Evolutionary conservation across 495 filamentous ascomycete species (phyloP).

Genomic region (Aspergillus bertholletiae): DNA sequence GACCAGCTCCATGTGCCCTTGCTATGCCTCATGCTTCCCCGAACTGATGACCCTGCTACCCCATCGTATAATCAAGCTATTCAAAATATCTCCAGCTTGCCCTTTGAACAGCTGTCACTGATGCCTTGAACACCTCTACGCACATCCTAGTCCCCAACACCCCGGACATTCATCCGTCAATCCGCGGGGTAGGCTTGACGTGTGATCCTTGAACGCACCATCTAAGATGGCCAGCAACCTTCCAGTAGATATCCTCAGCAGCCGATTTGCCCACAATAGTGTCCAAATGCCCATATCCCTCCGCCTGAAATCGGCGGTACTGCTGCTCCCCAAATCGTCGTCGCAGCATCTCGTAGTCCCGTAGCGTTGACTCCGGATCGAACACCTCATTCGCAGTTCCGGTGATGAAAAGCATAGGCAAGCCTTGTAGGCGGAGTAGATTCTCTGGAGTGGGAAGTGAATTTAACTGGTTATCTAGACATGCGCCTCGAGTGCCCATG

Average conservation of each 20-base stretch:
- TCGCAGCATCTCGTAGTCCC: conserved; percentile 53
- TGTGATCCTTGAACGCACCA: conserved; percentile 12
- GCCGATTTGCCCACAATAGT: conserved; percentile 62
- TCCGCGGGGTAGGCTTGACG: not conserved
- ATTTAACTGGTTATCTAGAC: conserved; percentile 43
- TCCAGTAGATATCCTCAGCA: conserved; percentile 60
- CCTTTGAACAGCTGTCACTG: no score
- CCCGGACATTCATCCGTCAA: no score
- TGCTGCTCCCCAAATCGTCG: conserved; percentile 45
- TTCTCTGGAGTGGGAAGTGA: conserved; percentile 46
- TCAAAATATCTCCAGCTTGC: no score
- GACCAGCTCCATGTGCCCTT: no score
- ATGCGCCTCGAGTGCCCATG: conserved; percentile 50
- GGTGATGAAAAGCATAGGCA: conserved; percentile 57
- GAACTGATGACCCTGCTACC: no score
- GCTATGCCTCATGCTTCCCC: no score
- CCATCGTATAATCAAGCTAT: no score
- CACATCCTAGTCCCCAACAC: no score
- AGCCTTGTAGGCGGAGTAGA: conserved; percentile 45
- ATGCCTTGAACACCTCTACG: no score
- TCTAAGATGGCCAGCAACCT: conserved; percentile 53
- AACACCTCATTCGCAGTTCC: conserved; percentile 60
- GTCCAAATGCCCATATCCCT: conserved; percentile 66
- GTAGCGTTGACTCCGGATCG: conserved; percentile 53
- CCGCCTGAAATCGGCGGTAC: conserved; percentile 52